Evolutionary conservation across 2,329 filamentous ascomycete species (phyloP).

Genomic region (Monilinia vaccinii-corymbosi): DNA sequence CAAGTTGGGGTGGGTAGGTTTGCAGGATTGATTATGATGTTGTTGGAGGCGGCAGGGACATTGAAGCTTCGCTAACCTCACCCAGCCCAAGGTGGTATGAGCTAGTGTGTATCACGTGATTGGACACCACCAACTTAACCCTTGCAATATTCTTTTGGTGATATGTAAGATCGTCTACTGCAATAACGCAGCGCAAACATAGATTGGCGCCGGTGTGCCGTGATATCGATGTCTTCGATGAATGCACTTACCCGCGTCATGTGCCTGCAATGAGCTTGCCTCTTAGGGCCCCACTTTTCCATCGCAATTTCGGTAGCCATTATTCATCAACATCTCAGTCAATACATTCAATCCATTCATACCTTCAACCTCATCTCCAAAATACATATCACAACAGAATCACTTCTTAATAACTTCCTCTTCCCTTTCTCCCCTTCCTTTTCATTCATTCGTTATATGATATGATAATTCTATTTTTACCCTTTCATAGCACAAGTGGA

Average conservation of each 20-base stretch:
- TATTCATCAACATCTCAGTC: background rate
- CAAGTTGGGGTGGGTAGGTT: background rate
- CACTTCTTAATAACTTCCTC: background rate
- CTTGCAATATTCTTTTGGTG: too few species aligned
- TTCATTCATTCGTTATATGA: background rate
- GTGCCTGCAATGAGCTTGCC: background rate
- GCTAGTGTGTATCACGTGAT: background rate
- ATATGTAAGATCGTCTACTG: too few species aligned
- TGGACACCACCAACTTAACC: background rate
- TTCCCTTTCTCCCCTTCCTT: background rate
- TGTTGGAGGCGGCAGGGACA: constrained; percentile 4
- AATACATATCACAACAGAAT: background rate
- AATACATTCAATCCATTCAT: background rate
- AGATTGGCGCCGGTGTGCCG: constrained; percentile 54
- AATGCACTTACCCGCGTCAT: too few species aligned
- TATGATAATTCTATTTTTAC: background rate
- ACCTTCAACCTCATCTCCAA: background rate
- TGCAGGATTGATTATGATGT: background rate
- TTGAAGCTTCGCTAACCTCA: constrained; percentile 1
- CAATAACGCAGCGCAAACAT: constrained; percentile 56
- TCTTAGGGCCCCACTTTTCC: background rate
- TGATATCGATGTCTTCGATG: too few species aligned
- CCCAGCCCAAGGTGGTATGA: background rate
- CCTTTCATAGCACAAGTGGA: background rate
- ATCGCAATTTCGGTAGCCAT: background rate